These are phyloP conservation scores for Cyanidiococcus yangmingshanensis DNA, from an alignment of 23 red algal genomes.

Conservation along the genomic window DNA sequence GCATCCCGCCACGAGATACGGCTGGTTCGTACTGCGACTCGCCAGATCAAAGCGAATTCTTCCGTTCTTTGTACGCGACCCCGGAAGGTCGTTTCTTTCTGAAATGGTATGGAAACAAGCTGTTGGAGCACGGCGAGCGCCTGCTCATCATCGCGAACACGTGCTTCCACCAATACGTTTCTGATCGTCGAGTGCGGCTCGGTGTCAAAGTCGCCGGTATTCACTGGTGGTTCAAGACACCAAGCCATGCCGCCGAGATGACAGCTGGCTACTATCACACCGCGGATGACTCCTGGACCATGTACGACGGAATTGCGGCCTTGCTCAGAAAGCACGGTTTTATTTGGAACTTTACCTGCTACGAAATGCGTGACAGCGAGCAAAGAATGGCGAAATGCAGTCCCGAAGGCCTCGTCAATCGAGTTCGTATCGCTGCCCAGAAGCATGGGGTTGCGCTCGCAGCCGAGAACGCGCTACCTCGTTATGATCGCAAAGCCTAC, in stretches of 20 bases:
- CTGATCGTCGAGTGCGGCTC: slow-evolving; percentile 14
- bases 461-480: slow-evolving; percentile 72
- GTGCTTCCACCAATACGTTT: slow-evolving; percentile 21
- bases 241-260: slow-evolving; percentile 59
- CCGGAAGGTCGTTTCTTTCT: slow-evolving; percentile 49
- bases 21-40: slow-evolving; percentile 61
- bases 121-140: slow-evolving; percentile 42
- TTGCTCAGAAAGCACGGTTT: slow-evolving; percentile 39
- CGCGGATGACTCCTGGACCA: not conserved
- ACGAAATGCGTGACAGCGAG: slow-evolving; percentile 64
- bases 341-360: slow-evolving; percentile 62
- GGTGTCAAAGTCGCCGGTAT: slow-evolving; percentile 64
- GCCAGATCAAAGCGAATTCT: slow-evolving; percentile 45
- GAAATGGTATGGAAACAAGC: slow-evolving; percentile 49
- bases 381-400: slow-evolving; percentile 33
- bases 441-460: slow-evolving; percentile 43
- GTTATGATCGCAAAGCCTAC: slow-evolving; percentile 47
- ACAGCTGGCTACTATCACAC: slow-evolving; percentile 56
- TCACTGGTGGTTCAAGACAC: slow-evolving; percentile 57
- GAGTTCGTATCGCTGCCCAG: slow-evolving; percentile 18
- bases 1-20: slow-evolving; percentile 9
- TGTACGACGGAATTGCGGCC: slow-evolving; percentile 45
- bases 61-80: slow-evolving; percentile 24
- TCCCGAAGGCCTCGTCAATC: slow-evolving; percentile 51
- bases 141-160: slow-evolving; percentile 18